Evolutionary conservation across 306 rosid genomes (phyloP).

Genomic region (Quercus engelmannii): DNA sequence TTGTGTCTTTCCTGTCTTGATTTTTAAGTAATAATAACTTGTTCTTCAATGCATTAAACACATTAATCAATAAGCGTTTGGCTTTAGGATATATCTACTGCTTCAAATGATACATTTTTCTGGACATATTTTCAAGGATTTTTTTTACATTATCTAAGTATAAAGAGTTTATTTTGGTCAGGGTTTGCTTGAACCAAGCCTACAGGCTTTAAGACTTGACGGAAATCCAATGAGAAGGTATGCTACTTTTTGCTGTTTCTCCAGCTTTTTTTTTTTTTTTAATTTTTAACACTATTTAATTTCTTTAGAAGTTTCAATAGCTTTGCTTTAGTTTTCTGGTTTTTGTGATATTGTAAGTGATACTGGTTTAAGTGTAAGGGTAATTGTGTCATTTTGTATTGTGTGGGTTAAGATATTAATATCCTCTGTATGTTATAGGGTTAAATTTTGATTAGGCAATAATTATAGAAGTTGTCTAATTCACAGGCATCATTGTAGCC

Average conservation of each 20-base stretch:
- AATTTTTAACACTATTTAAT: not conserved
- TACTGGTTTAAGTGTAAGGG: too few relatives aligned
- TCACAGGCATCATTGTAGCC: not conserved
- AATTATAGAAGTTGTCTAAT: too few relatives aligned
- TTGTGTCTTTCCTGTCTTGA: not conserved
- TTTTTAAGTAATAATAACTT: not conserved
- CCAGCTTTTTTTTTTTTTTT: not conserved
- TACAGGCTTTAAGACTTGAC: conserved; percentile 73
- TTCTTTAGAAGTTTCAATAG: not conserved
- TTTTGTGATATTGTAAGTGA: too few relatives aligned
- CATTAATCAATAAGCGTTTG: not conserved
- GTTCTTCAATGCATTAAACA: not conserved
- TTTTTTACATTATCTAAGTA: conserved; percentile 10
- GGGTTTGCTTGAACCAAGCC: conserved; percentile 86
- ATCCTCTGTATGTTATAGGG: too few relatives aligned
- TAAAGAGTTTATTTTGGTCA: conserved; percentile 31
- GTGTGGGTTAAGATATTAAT: too few relatives aligned
- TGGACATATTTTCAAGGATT: not conserved
- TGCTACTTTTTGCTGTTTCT: not conserved
- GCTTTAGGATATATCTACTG: not conserved
- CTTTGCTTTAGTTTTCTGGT: not conserved
- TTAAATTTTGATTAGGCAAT: too few relatives aligned
- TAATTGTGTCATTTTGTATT: too few relatives aligned
- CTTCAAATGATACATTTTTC: conserved; percentile 3
- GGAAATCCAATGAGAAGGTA: conserved; percentile 99